Conservation (phyloP, 140 eudicot genomes). For the Flaveria floridana region DNA sequence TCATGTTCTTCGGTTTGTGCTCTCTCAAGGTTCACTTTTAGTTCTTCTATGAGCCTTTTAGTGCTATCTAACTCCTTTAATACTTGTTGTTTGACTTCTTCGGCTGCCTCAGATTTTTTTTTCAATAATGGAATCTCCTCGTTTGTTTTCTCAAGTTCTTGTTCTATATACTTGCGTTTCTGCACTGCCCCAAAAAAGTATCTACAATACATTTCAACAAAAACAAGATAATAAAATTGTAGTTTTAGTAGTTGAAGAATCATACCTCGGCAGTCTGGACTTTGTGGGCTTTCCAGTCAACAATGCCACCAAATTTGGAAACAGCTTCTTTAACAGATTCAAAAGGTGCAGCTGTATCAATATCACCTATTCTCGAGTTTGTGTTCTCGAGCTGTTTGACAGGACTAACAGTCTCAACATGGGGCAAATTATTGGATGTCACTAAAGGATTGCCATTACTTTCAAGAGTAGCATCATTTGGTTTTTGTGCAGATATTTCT, state of each 20-base stretch:
- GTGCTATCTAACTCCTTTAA: constrained; percentile 72
- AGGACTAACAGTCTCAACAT: constrained; percentile 13
- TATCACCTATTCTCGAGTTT: constrained; percentile 40
- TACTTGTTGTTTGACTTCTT: constrained; percentile 57
- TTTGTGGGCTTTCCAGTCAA: constrained; percentile 94
- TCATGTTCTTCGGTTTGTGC: constrained; percentile 86
- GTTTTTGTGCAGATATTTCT: constrained; percentile 31
- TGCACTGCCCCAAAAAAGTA: constrained; percentile 34
- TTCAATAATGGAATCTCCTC: constrained; percentile 75
- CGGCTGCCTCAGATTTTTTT: constrained; percentile 65
- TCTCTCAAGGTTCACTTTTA: constrained; percentile 80
- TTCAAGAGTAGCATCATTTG: constrained; percentile 24
- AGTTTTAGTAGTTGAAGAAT: constrained; percentile 23
- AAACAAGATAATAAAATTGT: neutral
- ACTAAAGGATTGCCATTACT: constrained; percentile 26
- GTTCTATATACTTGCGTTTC: constrained; percentile 79
- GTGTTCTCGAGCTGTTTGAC: constrained; percentile 35
- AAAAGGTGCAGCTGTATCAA: constrained; percentile 83
- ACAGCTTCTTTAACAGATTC: constrained; percentile 93
- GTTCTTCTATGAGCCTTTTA: constrained; percentile 70
- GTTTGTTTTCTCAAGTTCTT: constrained; percentile 72
- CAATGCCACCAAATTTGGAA: constrained; percentile 88
- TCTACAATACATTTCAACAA: constrained; percentile 5
- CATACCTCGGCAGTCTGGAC: constrained; percentile 76
- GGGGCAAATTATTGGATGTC: constrained; percentile 17